Conservation (phyloP, 1,139 yeast genomes). For the Kodamaea arcana region DNA sequence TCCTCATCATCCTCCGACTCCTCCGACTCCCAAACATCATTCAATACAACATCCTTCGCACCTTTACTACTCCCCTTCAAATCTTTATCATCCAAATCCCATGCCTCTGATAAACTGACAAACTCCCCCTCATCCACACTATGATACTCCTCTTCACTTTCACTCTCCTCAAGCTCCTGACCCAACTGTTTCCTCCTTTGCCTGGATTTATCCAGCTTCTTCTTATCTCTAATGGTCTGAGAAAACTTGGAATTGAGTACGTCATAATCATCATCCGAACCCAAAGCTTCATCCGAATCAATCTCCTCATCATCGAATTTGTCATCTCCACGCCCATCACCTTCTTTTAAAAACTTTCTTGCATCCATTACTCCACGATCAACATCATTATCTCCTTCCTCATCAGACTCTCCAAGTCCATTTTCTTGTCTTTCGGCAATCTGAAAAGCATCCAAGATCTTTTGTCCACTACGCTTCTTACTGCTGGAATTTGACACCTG, state of each 20-base stretch:
- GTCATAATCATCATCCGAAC: constrained; percentile 72
- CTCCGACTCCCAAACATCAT: constrained; percentile 40
- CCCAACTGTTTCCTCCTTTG: constrained; percentile 19
- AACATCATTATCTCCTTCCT: constrained; percentile 21
- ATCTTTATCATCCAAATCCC: constrained; percentile 77
- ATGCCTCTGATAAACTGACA: constrained; percentile 75
- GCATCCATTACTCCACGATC: constrained; percentile 45
- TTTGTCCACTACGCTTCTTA: constrained; percentile 31
- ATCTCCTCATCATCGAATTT: constrained; percentile 61
- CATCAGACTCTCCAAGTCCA: constrained; percentile 12
- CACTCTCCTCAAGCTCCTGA: constrained; percentile 11
- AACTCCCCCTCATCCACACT: constrained; percentile 71
- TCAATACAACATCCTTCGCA: constrained; percentile 36
- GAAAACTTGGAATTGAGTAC: constrained; percentile 63
- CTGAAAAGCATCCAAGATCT: constrained; percentile 44
- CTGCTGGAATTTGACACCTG: constrained; percentile 10
- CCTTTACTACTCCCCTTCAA: constrained; percentile 19
- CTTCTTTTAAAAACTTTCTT: constrained; percentile 26
- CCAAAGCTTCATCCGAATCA: constrained; percentile 74
- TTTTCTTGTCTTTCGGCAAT: constrained; percentile 41
- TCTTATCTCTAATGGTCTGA: constrained; percentile 59
- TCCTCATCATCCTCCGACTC: constrained; percentile 14
- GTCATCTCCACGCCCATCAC: constrained; percentile 16
- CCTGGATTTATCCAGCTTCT: constrained; percentile 31
- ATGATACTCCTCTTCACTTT: constrained; percentile 40